phyloP scores from a whole-genome alignment of 148 eudicot genomes.

The Chenopodium berlandieri region DNA sequence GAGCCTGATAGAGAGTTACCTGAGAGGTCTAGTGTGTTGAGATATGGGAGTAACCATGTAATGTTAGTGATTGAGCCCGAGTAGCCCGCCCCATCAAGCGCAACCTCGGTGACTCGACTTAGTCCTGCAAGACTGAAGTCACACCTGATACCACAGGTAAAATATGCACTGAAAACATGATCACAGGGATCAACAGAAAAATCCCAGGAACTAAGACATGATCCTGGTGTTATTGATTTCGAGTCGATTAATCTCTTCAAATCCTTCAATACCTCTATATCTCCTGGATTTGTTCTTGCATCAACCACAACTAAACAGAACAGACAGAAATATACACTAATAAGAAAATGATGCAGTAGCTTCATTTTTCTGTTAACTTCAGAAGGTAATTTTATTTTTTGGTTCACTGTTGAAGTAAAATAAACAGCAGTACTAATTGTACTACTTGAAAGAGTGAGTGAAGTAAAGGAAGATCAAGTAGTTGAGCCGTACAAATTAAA shows the following conservation, averaged over 20 bases:
- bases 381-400: neutral
- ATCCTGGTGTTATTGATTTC: conserved; percentile 30
- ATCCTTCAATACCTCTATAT: conserved; percentile 21
- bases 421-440: neutral
- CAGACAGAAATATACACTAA: neutral
- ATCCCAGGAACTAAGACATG: conserved; percentile 42
- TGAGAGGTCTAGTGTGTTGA: conserved; percentile 39
- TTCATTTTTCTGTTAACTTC: conserved; percentile 14
- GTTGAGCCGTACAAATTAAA: conserved; percentile 32
- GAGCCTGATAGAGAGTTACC: conserved; percentile 40
- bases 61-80: conserved; percentile 32
- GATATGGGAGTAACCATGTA: conserved; percentile 35
- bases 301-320: conserved; percentile 3
- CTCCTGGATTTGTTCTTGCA: conserved; percentile 28
- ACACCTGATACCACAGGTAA: conserved; percentile 44
- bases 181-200: conserved; percentile 41
- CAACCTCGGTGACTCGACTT: conserved; percentile 42
- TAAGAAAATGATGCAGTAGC: conserved; percentile 5
- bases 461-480: conserved; percentile 18
- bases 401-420: conserved; percentile 9
- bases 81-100: conserved; percentile 46
- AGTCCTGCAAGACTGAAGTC: conserved; percentile 34
- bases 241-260: conserved; percentile 25
- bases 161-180: conserved; percentile 23
- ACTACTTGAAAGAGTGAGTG: conserved; percentile 15